Evolutionary conservation across 2,329 filamentous ascomycete genomes (phyloP), one percentile per base, ranked within the genome.

Genomic region (Fusarium domesticum): DNA sequence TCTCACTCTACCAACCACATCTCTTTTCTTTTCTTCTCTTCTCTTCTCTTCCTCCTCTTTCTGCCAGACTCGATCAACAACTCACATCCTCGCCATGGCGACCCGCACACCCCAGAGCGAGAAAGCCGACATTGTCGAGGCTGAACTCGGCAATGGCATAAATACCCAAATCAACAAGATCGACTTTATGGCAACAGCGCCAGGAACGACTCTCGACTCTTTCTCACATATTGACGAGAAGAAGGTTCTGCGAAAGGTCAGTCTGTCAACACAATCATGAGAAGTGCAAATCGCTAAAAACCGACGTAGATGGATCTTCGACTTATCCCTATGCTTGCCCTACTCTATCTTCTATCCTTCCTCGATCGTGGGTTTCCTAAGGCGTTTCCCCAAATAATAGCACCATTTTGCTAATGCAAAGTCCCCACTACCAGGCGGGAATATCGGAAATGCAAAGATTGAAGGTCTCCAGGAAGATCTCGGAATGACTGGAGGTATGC

Each of bases 261-360:
- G 48, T 35, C 8, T 8, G 23, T 16, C 20, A 6, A 14, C 14
- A 3, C 10, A 6, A 7, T 1, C 8, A 6, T 4, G 6, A 3
- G 12, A 3, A 23, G 3, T 11, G 3, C 1, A 2, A 11, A 19
- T 16, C 6, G 30, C 23, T 6, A 4, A 4, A 12, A 34, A 18
- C 30, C 23, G 3, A 5, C 14, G 3, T 18, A 77, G 73, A 76
- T 78, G 70, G 75, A 78, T 41, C 48, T 73, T 17, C 73, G 70
- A 3, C 57, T 79, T 17, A 75, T 78, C 12, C 81, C 81, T 0
- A 75, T 77, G 84, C 59, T 93, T 76, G 73, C 87, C 8, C 37
- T 80, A 18, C 72, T 88, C 1, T 88, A 87, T 55, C 70, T 88
- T 0, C 71, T 88, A 1, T 84, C 81, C 18, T 88, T 85, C 59